Evolutionary conservation across 2,329 filamentous ascomycete genomes (phyloP).

Genomic region (Ascochyta pisi): DNA sequence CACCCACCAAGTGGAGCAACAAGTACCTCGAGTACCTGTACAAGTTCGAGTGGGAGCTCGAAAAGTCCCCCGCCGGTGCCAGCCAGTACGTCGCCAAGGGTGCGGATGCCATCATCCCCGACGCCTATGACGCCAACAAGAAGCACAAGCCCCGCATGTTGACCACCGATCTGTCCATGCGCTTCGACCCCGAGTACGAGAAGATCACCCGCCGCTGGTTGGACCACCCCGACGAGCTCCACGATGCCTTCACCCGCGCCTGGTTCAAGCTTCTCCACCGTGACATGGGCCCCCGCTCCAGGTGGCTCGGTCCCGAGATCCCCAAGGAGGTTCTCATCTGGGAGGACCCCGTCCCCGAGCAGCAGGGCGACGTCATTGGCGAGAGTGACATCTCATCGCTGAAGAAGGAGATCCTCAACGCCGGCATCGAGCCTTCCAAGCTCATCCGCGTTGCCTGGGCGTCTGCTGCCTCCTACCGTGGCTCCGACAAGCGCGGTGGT

Average conservation of each 20-base stretch:
- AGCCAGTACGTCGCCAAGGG: slow-evolving; percentile 80
- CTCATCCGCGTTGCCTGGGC: slow-evolving; percentile 61
- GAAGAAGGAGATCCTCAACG: slow-evolving; percentile 71
- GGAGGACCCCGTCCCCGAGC: slow-evolving; percentile 74
- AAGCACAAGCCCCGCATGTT: slow-evolving; percentile 80
- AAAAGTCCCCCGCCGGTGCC: slow-evolving; percentile 76
- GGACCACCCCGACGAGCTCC: slow-evolving; percentile 71
- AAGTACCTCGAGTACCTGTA: slow-evolving; percentile 77
- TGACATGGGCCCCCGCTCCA: slow-evolving; percentile 74
- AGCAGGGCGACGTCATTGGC: slow-evolving; percentile 65
- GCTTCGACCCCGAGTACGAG: slow-evolving; percentile 74
- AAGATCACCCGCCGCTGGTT: slow-evolving; percentile 77
- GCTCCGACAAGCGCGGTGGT: slow-evolving; percentile 80
- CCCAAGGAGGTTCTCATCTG: slow-evolving; percentile 73
- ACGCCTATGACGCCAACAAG: slow-evolving; percentile 72
- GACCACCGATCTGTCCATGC: slow-evolving; percentile 75
- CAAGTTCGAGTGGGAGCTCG: slow-evolving; percentile 78
- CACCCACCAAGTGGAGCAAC: slow-evolving; percentile 78
- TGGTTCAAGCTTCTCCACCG: slow-evolving; percentile 88
- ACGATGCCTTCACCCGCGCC: slow-evolving; percentile 72
- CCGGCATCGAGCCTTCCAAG: slow-evolving; percentile 66
- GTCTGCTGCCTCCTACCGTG: slow-evolving; percentile 50
- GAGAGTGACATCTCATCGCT: slow-evolving; percentile 68
- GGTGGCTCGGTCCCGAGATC: slow-evolving; percentile 77
- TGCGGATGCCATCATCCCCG: slow-evolving; percentile 70